Evolutionary conservation across 495 filamentous ascomycete genomes (phyloP).

Genomic region (Aspergillus heteromorphus): DNA sequence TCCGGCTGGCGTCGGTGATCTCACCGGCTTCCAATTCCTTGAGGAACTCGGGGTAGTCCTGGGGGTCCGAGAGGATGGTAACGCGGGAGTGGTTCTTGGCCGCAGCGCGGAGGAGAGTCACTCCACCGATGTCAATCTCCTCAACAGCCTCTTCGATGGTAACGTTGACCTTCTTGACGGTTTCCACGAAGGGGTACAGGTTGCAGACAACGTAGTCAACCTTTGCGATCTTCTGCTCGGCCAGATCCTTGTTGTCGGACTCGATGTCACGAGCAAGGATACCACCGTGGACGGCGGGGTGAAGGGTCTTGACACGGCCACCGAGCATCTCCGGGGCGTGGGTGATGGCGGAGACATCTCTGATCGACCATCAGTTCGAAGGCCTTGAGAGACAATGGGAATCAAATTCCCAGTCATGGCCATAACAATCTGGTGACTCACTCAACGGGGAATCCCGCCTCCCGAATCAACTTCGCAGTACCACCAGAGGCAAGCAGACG

Average conservation of each 20-base stretch:
- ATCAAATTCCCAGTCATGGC: constrained; percentile 2
- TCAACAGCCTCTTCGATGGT: constrained; percentile 94
- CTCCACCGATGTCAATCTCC: constrained; percentile 97
- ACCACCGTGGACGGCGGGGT: constrained; percentile 88
- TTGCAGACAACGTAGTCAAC: constrained; percentile 99
- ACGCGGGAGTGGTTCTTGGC: constrained; percentile 97
- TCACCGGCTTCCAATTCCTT: constrained; percentile 82
- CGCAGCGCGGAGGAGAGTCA: constrained; percentile 90
- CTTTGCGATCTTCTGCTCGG: constrained; percentile 94
- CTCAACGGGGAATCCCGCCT: constrained; percentile 91
- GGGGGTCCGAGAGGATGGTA: constrained; percentile 88
- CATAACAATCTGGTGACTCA: constrained; percentile 39
- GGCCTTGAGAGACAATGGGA: neutral
- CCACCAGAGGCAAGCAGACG: constrained; percentile 90
- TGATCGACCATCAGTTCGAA: constrained; percentile 26
- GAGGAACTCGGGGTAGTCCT: constrained; percentile 90
- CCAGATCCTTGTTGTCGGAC: constrained; percentile 92
- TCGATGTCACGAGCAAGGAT: constrained; percentile 90
- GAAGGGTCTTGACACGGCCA: constrained; percentile 94
- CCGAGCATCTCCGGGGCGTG: constrained; percentile 98
- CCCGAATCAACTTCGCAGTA: constrained; percentile 89
- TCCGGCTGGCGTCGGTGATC: constrained; percentile 73
- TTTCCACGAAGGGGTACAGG: constrained; percentile 97
- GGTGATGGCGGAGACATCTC: constrained; percentile 95
- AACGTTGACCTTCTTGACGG: constrained; percentile 91